Evolutionary conservation across 1,139 yeast species (phyloP).

Genomic region (Hemisphaericaspora lyxosophila): DNA sequence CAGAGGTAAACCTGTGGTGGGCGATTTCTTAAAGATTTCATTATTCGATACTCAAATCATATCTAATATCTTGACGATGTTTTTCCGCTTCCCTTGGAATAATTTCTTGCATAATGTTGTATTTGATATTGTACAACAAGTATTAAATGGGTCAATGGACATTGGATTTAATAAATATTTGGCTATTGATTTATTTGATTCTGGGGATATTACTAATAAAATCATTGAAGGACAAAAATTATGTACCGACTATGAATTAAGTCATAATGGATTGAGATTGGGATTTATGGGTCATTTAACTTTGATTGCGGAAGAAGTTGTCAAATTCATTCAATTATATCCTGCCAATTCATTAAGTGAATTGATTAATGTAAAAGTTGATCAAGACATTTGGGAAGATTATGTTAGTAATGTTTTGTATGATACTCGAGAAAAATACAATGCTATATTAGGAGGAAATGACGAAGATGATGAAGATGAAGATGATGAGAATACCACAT

Average conservation of each 20-base stretch:
- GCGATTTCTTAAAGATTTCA: slow-evolving; percentile 85
- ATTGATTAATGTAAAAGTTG: slow-evolving; percentile 57
- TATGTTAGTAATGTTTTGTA: slow-evolving; percentile 83
- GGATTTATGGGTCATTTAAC: slow-evolving; percentile 99
- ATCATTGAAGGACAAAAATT: slow-evolving; percentile 80
- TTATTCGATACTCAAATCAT: slow-evolving; percentile 80
- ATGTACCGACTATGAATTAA: slow-evolving; percentile 67
- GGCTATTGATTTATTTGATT: slow-evolving; percentile 81
- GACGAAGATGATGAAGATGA: slow-evolving; percentile 41
- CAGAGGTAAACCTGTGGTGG: slow-evolving; percentile 76
- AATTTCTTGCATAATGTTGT: slow-evolving; percentile 96
- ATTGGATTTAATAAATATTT: slow-evolving; percentile 81
- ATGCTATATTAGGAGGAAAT: slow-evolving; percentile 88
- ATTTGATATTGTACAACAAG: slow-evolving; percentile 95
- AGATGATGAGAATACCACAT: slow-evolving; percentile 37
- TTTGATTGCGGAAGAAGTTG: slow-evolving; percentile 93
- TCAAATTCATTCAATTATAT: slow-evolving; percentile 80
- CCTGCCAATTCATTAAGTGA: slow-evolving; percentile 62
- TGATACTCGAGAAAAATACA: slow-evolving; percentile 90
- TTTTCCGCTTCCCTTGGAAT: slow-evolving; percentile 95
- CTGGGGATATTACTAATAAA: slow-evolving; percentile 72
- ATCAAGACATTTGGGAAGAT: slow-evolving; percentile 71
- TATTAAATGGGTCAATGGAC: slow-evolving; percentile 93
- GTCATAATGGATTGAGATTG: slow-evolving; percentile 65
- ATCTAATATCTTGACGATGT: slow-evolving; percentile 75